phyloP scores from a whole-genome alignment of 768 basidiomycete genomes.

The Russula abietina region DNA sequence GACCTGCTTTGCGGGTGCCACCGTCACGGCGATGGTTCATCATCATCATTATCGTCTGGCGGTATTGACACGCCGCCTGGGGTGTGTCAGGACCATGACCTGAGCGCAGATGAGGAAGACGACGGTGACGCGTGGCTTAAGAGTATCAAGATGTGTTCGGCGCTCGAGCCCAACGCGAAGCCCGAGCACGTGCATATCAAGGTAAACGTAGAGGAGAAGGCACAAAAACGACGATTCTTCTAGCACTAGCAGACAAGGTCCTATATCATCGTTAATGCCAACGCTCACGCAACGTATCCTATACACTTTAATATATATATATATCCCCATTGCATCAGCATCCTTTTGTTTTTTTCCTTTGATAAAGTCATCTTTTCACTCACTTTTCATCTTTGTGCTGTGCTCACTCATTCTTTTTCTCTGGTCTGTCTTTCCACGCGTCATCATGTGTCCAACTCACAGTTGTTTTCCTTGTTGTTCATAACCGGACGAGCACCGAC shows the following conservation, averaged over 20 bases:
- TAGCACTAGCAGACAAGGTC: slow-evolving; percentile 30
- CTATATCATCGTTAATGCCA: not conserved
- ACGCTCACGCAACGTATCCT: slow-evolving; percentile 5
- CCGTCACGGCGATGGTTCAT: slow-evolving; percentile 23
- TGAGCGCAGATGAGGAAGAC: slow-evolving; percentile 61
- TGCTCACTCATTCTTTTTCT: not conserved
- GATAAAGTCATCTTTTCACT: not conserved
- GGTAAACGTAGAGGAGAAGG: slow-evolving; percentile 67
- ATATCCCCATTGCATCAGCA: slow-evolving; percentile 2
- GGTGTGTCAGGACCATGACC: slow-evolving; percentile 57
- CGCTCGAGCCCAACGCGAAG: slow-evolving; percentile 30
- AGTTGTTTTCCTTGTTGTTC: not conserved
- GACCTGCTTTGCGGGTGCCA: slow-evolving; percentile 79
- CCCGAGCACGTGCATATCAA: slow-evolving; percentile 67
- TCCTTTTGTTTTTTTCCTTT: not conserved
- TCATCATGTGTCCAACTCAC: slow-evolving; percentile 4
- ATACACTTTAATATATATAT: slow-evolving; percentile 17
- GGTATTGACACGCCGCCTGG: slow-evolving; percentile 40
- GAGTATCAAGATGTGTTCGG: slow-evolving; percentile 62
- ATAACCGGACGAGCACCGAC: not conserved
- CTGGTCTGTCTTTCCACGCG: not conserved
- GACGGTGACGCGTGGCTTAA: slow-evolving; percentile 88
- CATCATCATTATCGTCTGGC: slow-evolving; percentile 26
- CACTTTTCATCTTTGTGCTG: not conserved
- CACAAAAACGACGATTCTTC: slow-evolving; percentile 70